Evolutionary conservation across 2,329 filamentous ascomycete genomes (phyloP).

Genomic region (Catunica adiposa): DNA sequence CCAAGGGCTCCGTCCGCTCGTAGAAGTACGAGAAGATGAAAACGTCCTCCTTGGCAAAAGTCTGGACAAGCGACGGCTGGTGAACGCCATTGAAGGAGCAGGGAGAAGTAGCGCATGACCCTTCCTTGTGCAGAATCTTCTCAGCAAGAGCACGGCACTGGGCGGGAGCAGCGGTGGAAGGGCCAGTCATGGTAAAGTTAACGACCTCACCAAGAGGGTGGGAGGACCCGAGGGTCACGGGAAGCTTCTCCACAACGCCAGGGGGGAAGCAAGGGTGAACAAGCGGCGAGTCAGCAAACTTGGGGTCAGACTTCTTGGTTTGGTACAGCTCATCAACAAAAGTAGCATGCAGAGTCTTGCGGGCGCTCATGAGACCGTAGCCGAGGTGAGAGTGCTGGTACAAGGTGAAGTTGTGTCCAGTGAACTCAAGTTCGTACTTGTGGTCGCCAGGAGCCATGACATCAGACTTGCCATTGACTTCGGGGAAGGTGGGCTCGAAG

Average conservation of each 20-base stretch:
- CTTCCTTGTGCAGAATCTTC: constrained; percentile 78
- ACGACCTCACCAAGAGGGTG: constrained; percentile 49
- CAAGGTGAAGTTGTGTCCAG: constrained; percentile 75
- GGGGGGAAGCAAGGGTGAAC: constrained; percentile 75
- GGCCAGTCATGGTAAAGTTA: constrained; percentile 77
- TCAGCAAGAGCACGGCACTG: constrained; percentile 86
- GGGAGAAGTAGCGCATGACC: constrained; percentile 64
- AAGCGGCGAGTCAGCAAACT: constrained; percentile 57
- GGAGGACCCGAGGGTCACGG: constrained; percentile 49
- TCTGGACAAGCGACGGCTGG: constrained; percentile 82
- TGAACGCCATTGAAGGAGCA: constrained; percentile 98
- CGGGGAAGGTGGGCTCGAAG: constrained; percentile 82
- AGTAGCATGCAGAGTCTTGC: constrained; percentile 64
- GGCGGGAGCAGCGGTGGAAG: constrained; percentile 54
- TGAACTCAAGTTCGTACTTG: constrained; percentile 84
- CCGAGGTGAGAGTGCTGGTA: constrained; percentile 98
- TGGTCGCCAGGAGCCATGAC: constrained; percentile 80
- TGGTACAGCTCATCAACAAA: constrained; percentile 58
- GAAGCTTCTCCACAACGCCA: constrained; percentile 52
- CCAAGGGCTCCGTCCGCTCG: constrained; percentile 81
- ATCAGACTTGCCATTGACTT: constrained; percentile 59
- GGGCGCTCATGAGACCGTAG: constrained; percentile 90
- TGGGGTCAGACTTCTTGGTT: constrained; percentile 39
- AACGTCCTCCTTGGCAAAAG: constrained; percentile 77
- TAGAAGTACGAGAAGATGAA: constrained; percentile 98